A percentile compares a stretch with the other conserved stretches of the same genome.
These are phyloP conservation scores for Malassezia furfur DNA, from an alignment of 1,284 basidiomycete species.

Conservation along the genomic window DNA sequence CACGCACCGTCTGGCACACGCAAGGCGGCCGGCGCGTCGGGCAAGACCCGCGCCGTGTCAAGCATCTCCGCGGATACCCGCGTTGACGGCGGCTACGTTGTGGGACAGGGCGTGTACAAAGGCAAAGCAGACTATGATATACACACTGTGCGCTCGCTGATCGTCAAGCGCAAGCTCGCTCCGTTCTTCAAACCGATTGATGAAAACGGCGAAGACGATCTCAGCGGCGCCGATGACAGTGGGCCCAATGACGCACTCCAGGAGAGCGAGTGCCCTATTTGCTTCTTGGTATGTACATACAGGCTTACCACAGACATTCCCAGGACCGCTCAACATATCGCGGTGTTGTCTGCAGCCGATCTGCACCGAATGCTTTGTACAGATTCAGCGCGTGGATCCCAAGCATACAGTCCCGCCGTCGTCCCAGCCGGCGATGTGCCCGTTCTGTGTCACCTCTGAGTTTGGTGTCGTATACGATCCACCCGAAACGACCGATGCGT, in stretches of 20 bases:
- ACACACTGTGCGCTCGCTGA: constrained; percentile 70
- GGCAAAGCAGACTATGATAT: constrained; percentile 76
- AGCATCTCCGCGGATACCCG: constrained; percentile 24
- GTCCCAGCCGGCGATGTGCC: constrained; percentile 63
- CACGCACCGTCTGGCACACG: background rate
- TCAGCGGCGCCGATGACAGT: constrained; percentile 53
- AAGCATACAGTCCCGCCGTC: constrained; percentile 32
- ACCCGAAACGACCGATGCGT: constrained; percentile 50
- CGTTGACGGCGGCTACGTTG: constrained; percentile 61
- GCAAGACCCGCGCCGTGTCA: background rate
- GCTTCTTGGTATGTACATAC: constrained; percentile 73
- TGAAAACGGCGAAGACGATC: constrained; percentile 63
- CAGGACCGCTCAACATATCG: constrained; percentile 65
- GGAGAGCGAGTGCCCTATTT: constrained; percentile 92
- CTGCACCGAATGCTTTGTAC: constrained; percentile 97
- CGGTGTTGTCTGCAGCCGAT: constrained; percentile 96
- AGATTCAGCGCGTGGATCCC: constrained; percentile 92
- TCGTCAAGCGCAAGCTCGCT: constrained; percentile 74
- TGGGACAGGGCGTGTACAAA: constrained; percentile 78
- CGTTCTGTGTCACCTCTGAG: constrained; percentile 91
- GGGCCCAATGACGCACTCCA: constrained; percentile 58
- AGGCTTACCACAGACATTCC: constrained; percentile 24
- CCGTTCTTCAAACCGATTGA: constrained; percentile 93
- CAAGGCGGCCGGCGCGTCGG: background rate
- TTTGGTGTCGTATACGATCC: constrained; percentile 86